These are phyloP conservation scores for Ophiocordyceps unilateralis DNA, from an alignment of 2,329 filamentous ascomycete species.

Conservation along the genomic window DNA sequence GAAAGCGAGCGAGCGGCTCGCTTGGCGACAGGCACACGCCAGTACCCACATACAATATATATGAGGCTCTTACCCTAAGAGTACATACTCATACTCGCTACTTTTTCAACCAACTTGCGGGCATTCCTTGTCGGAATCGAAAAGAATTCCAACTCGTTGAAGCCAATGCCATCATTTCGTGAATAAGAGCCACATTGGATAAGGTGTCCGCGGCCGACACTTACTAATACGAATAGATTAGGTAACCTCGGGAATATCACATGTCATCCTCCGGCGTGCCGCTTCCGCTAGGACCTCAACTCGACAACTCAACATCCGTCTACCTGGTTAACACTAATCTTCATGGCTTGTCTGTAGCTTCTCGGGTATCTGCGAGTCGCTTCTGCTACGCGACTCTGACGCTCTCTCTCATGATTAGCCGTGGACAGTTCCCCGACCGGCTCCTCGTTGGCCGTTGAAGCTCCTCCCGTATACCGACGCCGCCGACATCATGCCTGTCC, in stretches of 20 bases:
- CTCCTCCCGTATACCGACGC: neutral
- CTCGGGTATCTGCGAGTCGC: neutral
- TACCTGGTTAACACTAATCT: neutral
- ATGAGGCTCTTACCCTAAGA: too few species aligned
- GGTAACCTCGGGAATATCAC: neutral
- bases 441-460: neutral
- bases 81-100: too few species aligned
- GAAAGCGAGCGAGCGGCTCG: too few species aligned
- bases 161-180: too few species aligned
- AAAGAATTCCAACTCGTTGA: too few species aligned
- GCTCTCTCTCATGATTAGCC: neutral
- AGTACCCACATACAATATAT: too few species aligned
- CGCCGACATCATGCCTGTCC: conserved; percentile 51
- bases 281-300: neutral
- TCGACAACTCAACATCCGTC: neutral
- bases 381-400: neutral
- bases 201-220: neutral
- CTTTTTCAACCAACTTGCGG: too few species aligned
- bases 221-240: neutral
- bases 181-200: too few species aligned
- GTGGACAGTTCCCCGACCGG: neutral
- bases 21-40: too few species aligned
- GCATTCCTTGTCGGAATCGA: too few species aligned
- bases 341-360: neutral
- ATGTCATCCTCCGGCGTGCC: neutral